phyloP scores from a whole-genome alignment of 176 grass and related monocot genomes.

The Oryza nivara region DNA sequence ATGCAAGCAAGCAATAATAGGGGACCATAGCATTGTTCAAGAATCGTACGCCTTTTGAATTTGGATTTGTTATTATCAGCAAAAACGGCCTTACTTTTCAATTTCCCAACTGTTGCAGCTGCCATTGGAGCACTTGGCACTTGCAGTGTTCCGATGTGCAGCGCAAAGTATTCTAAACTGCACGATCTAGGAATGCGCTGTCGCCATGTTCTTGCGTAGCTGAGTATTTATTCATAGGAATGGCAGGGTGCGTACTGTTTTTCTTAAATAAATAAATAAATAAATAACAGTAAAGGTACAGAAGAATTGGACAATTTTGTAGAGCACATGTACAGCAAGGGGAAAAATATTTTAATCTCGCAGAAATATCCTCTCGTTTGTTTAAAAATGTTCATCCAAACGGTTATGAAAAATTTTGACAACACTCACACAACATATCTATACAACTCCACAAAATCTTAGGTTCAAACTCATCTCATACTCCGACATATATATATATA shows the following conservation, averaged over 20 bases:
- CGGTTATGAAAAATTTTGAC: too few relatives aligned
- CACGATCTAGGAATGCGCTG: neutral
- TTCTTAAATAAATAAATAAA: too few relatives aligned
- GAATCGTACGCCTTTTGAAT: slow-evolving; percentile 22
- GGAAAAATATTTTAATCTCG: too few relatives aligned
- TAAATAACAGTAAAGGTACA: too few relatives aligned
- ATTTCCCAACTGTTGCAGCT: neutral
- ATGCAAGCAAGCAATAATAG: slow-evolving; percentile 8
- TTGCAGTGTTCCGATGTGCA: slow-evolving; percentile 5
- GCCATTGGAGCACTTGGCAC: neutral
- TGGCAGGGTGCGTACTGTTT: neutral
- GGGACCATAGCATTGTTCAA: slow-evolving; percentile 49
- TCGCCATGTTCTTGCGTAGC: neutral
- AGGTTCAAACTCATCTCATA: too few relatives aligned
- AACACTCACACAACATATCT: too few relatives aligned
- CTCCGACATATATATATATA: too few relatives aligned
- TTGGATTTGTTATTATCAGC: neutral
- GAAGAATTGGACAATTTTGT: too few relatives aligned
- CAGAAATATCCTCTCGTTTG: too few relatives aligned
- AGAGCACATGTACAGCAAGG: too few relatives aligned
- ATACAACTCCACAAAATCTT: too few relatives aligned
- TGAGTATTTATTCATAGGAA: slow-evolving; percentile 5
- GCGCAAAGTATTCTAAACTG: neutral
- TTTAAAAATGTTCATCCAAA: too few relatives aligned
- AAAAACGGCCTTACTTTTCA: slow-evolving; percentile 1